Conservation (phyloP, 305 asterid species). For the Solanum chacoense region DNA sequence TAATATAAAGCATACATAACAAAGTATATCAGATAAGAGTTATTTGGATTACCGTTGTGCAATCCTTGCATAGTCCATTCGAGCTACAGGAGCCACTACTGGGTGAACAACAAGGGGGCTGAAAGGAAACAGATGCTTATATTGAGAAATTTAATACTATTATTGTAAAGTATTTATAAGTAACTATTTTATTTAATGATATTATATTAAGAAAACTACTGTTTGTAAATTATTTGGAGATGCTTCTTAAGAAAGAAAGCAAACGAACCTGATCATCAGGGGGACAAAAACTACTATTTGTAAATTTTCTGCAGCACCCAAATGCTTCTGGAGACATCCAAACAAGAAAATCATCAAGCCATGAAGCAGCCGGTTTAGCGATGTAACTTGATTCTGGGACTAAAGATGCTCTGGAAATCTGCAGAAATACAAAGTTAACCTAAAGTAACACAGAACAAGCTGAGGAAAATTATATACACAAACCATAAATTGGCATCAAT, state of each 20-base stretch:
- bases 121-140: conserved; percentile 18
- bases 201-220: background rate
- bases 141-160: background rate
- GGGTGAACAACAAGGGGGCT: conserved; percentile 93
- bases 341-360: conserved; percentile 98
- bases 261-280: conserved; percentile 82
- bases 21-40: background rate
- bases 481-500: background rate
- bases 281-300: conserved; percentile 80
- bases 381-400: conserved; percentile 82
- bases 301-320: conserved; percentile 93
- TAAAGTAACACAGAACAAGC: background rate
- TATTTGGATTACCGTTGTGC: conserved; percentile 70
- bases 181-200: background rate
- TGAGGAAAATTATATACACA: background rate
- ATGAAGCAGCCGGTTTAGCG: conserved; percentile 99
- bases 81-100: conserved; percentile 52
- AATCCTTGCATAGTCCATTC: conserved; percentile 66
- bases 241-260: background rate
- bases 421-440: conserved; percentile 15
- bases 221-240: background rate
- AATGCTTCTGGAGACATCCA: conserved; percentile 98
- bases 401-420: conserved; percentile 90
- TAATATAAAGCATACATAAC: background rate
- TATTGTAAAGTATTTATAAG: background rate